Evolutionary conservation across 305 asterid genomes (phyloP), one percentile per base, ranked within the genome.

Genomic region (Withania somnifera): DNA sequence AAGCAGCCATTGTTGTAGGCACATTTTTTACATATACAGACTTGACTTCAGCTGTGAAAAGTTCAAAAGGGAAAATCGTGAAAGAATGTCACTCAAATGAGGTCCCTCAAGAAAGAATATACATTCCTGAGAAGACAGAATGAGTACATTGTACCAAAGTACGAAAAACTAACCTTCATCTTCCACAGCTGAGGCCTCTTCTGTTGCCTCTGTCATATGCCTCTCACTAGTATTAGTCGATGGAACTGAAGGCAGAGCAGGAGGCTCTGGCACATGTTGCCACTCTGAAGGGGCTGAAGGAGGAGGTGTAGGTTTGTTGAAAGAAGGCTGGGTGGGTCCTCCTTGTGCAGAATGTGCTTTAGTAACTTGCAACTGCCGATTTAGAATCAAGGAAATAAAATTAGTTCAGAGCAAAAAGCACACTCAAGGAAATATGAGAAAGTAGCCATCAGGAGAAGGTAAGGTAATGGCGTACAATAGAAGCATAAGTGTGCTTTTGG

Each of bases 11-110:
- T 5, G 89, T 95, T 13, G 93, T 89, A 24, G 99, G 98, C 42
- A 97, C 99, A 85, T 92, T 97, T 91, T 91, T 91, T 78, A 97
- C 98, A 58, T 97, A 97, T 54, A 97, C 99, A 11, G 99, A 97
- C 84, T 91, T 97, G 56, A 92, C 90, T 85, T 97, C 98, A 87
- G 91, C 99, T 95, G 88, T 73, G 82, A 61, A 86, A 51, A 78
- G 56, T 81, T 84, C 19, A 84, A 60, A 56, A 64, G 52, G 81
- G 66, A 85, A 79, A 68, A 69, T 82, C 34, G 42, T 38, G 20
- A 53, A 22, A 56, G 47, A 28, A 79, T 42, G 63, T 26, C 17
- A 87, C 42, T 24, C 40, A 2, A 51, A 71, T 36, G 40, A 67
- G 56, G 50, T 42, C 69, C 66, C 42, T 17, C 10, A 11, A 45